Base-by-base conservation (phyloP, 345 rosid genomes). In the Linum trigynum region DNA sequence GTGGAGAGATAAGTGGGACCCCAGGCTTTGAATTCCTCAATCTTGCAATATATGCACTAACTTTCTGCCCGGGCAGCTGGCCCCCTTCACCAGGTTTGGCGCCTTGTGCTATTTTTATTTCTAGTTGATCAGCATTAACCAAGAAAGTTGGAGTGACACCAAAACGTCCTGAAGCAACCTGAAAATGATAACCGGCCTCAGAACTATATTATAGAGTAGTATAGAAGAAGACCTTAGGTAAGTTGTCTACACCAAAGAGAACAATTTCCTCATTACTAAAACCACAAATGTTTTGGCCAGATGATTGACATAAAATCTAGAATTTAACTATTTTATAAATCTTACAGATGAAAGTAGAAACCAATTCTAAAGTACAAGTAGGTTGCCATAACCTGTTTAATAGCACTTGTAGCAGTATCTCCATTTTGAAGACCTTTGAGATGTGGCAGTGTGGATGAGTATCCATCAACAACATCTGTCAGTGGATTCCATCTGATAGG, bases 41-140 rank as follows among this genome's bases (percentile, higher is more conserved):
- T 82, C 95, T 88, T 39, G 97, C 96, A 59, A 94, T 94, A 61
- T 94, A 94, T 4, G 99, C 99, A 81, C 99, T 90, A 60, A 94
- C 99, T 86, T 94, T 94, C 82, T 90, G 88, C 66, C 99, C 96
- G 41, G 97, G 99, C 77, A 94, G 78, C 72, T 94, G 99, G 41
- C 99, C 97, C 61, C 99, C 99, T 82, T 88, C 99, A 39, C 99
- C 99, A 50, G 99, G 99, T 71, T 90, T 94, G 62, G 99, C 99
- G 68, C 99, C 99, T 85, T 90, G 97, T 67, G 99, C 99, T 73
- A 94, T 92, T 84, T 94, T 94, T 75, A 94, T 94, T 76, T 94
- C 99, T 69, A 90, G 14, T 65, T 90, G 99, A 77, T 84, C 97
- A 40, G 99, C 97, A 78, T 90, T 90, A 32, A 79, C 97, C 81